A percentile compares a stretch with the other conserved stretches of the same genome.
Evolutionary conservation across 2,329 filamentous ascomycete species (phyloP).

Genomic region (Alternaria longipes): DNA sequence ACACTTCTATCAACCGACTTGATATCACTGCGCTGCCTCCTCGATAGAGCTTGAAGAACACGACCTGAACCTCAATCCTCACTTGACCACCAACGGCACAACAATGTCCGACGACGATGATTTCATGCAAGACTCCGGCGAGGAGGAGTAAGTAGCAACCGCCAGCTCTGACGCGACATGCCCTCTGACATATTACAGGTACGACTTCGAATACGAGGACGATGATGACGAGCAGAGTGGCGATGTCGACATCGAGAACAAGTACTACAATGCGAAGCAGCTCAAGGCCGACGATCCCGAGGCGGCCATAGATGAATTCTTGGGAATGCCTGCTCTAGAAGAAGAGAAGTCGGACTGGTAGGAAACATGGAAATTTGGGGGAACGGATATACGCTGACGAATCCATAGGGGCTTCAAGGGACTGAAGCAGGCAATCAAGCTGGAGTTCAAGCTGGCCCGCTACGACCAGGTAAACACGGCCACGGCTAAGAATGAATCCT

Average conservation of each 20-base stretch:
- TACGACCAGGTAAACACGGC: slow-evolving; percentile 74
- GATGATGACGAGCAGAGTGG: slow-evolving; percentile 87
- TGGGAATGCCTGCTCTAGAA: slow-evolving; percentile 86
- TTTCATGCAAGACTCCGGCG: slow-evolving; percentile 92
- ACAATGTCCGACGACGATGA: slow-evolving; percentile 86
- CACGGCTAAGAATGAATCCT: neutral
- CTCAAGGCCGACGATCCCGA: slow-evolving; percentile 87
- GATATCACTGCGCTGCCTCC: neutral
- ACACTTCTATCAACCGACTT: neutral
- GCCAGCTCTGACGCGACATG: neutral
- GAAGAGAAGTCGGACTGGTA: slow-evolving; percentile 93
- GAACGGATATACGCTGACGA: slow-evolving; percentile 25
- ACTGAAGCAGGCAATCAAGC: slow-evolving; percentile 96
- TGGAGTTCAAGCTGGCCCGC: slow-evolving; percentile 90
- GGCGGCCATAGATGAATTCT: slow-evolving; percentile 89
- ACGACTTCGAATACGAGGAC: slow-evolving; percentile 98
- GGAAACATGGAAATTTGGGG: neutral
- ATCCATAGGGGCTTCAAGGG: slow-evolving; percentile 83
- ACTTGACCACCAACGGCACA: slow-evolving; percentile 30
- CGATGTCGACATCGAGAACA: slow-evolving; percentile 97
- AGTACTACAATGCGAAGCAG: slow-evolving; percentile 99
- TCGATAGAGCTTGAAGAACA: neutral
- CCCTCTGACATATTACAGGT: slow-evolving; percentile 60
- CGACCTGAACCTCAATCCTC: neutral
- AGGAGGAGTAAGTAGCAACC: slow-evolving; percentile 72